These are phyloP conservation scores for Fraxinus paxiana DNA, from an alignment of 305 asterid species.

Conservation along the genomic window DNA sequence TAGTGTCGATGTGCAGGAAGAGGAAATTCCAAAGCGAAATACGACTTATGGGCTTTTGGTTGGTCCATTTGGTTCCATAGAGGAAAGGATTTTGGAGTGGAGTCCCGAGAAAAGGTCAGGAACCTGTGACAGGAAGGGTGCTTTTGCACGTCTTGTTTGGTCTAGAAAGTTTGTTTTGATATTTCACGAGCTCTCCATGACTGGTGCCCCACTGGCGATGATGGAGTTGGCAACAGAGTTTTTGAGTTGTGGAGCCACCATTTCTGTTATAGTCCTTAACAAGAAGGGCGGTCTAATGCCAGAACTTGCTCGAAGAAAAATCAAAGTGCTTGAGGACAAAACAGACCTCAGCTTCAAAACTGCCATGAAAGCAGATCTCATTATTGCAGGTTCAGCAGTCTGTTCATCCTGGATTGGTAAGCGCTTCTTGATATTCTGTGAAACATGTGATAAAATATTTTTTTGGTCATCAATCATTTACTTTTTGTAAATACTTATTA, in stretches of 20 bases:
- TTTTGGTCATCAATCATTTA: slow-evolving; percentile 15
- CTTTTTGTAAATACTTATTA: neutral
- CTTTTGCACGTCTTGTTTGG: slow-evolving; percentile 96
- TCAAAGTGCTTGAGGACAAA: slow-evolving; percentile 85
- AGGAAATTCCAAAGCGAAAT: slow-evolving; percentile 70
- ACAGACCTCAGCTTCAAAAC: slow-evolving; percentile 78
- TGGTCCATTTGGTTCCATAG: slow-evolving; percentile 92
- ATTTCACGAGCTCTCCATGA: slow-evolving; percentile 92
- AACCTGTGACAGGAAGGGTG: slow-evolving; percentile 88
- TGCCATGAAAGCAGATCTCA: slow-evolving; percentile 91
- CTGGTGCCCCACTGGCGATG: slow-evolving; percentile 99
- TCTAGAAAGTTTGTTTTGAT: slow-evolving; percentile 89
- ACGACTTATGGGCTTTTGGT: slow-evolving; percentile 78
- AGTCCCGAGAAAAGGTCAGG: slow-evolving; percentile 86
- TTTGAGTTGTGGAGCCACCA: slow-evolving; percentile 95
- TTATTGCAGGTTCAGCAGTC: slow-evolving; percentile 95
- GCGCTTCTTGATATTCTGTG: slow-evolving; percentile 17
- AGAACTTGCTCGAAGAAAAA: slow-evolving; percentile 77
- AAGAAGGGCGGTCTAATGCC: slow-evolving; percentile 84
- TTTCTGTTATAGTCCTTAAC: slow-evolving; percentile 73
- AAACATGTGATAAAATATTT: neutral
- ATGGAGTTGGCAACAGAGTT: slow-evolving; percentile 94
- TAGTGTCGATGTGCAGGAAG: slow-evolving; percentile 47
- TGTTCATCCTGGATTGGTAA: slow-evolving; percentile 97
- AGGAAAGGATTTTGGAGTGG: slow-evolving; percentile 89